Conservation (phyloP, 768 basidiomycete genomes). For the Aureoboletus auriporus region DNA sequence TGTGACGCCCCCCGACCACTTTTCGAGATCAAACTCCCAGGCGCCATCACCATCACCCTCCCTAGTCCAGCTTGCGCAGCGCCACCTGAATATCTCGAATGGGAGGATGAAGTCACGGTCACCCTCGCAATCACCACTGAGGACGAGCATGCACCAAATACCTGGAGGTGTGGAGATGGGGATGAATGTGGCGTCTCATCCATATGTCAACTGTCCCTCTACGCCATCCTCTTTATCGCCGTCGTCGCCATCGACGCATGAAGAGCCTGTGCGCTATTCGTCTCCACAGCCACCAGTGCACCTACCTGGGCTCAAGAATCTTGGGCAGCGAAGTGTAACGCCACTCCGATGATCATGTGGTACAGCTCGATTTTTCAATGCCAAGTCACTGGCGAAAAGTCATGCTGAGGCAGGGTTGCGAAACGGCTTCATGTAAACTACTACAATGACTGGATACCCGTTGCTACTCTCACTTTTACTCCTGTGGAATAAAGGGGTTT, state of each 20-base stretch:
- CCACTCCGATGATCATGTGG: slow-evolving; percentile 20
- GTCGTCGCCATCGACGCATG: slow-evolving; percentile 33
- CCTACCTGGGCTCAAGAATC: slow-evolving; percentile 11
- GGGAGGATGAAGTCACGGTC: slow-evolving; percentile 28
- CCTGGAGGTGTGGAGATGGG: slow-evolving; percentile 14
- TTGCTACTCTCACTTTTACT: slow-evolving; percentile 32
- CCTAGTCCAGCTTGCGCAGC: slow-evolving; percentile 22
- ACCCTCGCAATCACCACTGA: slow-evolving; percentile 30
- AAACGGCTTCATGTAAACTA: slow-evolving; percentile 15
- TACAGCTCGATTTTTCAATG: too few relatives aligned
- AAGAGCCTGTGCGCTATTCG: slow-evolving; percentile 18
- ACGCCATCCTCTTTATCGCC: slow-evolving; percentile 55
- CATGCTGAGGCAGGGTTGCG: neutral
- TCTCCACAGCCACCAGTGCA: slow-evolving; percentile 16
- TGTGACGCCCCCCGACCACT: slow-evolving; percentile 26
- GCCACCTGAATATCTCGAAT: slow-evolving; percentile 17
- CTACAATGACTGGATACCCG: neutral
- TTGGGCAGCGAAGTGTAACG: slow-evolving; percentile 15
- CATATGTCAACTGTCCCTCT: slow-evolving; percentile 48
- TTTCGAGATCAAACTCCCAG: slow-evolving; percentile 14
- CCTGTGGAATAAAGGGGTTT: slow-evolving; percentile 79
- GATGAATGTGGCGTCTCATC: slow-evolving; percentile 6
- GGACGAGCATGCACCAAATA: slow-evolving; percentile 15
- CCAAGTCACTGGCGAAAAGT: too few relatives aligned
- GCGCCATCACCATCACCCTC: slow-evolving; percentile 9